Evolutionary conservation across 1,284 basidiomycete genomes (phyloP).

Genomic region (Cronartium quercuum): DNA sequence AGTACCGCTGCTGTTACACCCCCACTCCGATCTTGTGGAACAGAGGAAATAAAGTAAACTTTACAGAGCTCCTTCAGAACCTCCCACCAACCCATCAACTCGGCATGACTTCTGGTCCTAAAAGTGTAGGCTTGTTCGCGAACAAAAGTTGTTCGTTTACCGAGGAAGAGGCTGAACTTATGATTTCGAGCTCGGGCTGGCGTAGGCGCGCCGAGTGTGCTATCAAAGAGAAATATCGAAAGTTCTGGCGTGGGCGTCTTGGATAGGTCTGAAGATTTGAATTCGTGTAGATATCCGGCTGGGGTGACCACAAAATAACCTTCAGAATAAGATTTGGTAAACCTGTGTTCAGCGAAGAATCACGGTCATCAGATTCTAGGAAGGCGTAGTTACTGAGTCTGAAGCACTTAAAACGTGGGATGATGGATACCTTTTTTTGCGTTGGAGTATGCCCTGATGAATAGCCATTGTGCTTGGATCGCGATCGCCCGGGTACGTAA

Average conservation of each 20-base stretch:
- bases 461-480: constrained; percentile 83
- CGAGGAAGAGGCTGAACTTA: constrained; percentile 48
- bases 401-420: constrained; percentile 42
- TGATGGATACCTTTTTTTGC: constrained; percentile 88
- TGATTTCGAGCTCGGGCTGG: constrained; percentile 48
- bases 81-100: constrained; percentile 99
- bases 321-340: constrained; percentile 52
- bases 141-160: constrained; percentile 47
- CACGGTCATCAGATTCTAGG: too few relatives aligned
- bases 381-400: too few relatives aligned
- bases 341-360: neutral
- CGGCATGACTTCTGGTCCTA: constrained; percentile 79
- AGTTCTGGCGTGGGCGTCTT: constrained; percentile 48
- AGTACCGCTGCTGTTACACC: constrained; percentile 89
- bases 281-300: constrained; percentile 72
- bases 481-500: constrained; percentile 87
- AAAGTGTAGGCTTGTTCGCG: constrained; percentile 75
- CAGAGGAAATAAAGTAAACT: constrained; percentile 87
- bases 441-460: constrained; percentile 84
- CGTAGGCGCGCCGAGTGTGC: constrained; percentile 49
- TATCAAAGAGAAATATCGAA: constrained; percentile 50
- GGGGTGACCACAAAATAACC: constrained; percentile 89
- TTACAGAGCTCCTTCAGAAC: constrained; percentile 94
- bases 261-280: constrained; percentile 47
- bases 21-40: constrained; percentile 86